A percentile compares a stretch with the other conserved stretches of the same genome.
Conservation (phyloP, 1,284 basidiomycete species). For the Ganoderma sinense region DNA sequence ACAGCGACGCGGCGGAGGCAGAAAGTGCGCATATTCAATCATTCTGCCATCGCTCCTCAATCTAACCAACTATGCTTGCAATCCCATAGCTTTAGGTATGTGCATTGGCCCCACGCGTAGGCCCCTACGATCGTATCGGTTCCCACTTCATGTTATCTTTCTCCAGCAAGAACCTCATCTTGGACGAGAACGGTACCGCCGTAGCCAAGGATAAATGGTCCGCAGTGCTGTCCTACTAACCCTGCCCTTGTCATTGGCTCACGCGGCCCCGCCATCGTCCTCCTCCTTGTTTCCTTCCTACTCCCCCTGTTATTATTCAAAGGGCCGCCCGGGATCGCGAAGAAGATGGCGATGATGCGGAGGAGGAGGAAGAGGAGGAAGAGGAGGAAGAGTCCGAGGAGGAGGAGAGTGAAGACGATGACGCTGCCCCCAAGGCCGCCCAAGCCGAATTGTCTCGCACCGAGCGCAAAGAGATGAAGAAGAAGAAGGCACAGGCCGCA, state of each 20-base stretch:
- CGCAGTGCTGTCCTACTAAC: background rate
- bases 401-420: slow-evolving; percentile 3
- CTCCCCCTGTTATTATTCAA: background rate
- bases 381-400: slow-evolving; percentile 9
- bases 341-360: slow-evolving; percentile 10
- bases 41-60: slow-evolving; percentile 1
- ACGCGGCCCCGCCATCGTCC: background rate
- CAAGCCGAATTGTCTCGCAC: slow-evolving; percentile 5
- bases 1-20: slow-evolving; percentile 85
- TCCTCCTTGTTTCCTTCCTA: background rate
- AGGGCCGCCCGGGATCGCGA: slow-evolving; percentile 12
- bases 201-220: slow-evolving; percentile 45
- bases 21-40: slow-evolving; percentile 41
- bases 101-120: background rate
- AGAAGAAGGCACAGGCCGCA: slow-evolving; percentile 32
- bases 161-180: slow-evolving; percentile 61
- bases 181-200: slow-evolving; percentile 70
- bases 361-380: background rate
- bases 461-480: slow-evolving; percentile 31
- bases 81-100: slow-evolving; percentile 40
- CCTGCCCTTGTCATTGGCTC: background rate
- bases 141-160: background rate
- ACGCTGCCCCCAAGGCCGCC: background rate
- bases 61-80: slow-evolving; percentile 2
- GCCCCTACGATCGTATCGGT: background rate